Percentiles rank a stretch among this genome's conserved stretches.
Conservation (phyloP, 2,329 filamentous ascomycete species). For the Beauveria bassiana region DNA sequence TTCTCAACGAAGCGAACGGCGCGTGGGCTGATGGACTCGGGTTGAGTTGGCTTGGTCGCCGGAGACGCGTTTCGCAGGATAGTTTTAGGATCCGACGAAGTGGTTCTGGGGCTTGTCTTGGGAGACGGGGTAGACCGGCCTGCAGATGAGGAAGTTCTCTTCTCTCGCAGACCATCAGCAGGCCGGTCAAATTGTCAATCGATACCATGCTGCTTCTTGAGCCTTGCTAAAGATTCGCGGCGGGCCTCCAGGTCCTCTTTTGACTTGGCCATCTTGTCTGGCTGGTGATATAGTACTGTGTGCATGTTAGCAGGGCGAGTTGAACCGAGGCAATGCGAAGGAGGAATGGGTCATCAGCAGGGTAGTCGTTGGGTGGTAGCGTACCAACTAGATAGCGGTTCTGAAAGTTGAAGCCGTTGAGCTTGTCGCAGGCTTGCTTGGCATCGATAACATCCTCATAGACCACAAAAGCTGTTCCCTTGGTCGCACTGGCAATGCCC, state of each 20-base stretch:
- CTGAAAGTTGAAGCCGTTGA: conserved; percentile 99
- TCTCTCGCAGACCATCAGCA: conserved; percentile 42
- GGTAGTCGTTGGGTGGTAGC: conserved; percentile 27
- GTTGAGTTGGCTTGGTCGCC: conserved; percentile 26
- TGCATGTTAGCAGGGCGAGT: conserved; percentile 2
- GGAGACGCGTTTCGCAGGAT: conserved; percentile 36
- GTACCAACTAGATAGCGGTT: conserved; percentile 96
- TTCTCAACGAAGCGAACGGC: conserved; percentile 36
- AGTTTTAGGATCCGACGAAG: conserved; percentile 34
- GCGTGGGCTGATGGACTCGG: conserved; percentile 29
- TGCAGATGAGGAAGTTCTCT: conserved; percentile 43
- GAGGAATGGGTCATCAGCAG: neutral
- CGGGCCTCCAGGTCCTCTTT: conserved; percentile 91
- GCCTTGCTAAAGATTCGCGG: conserved; percentile 94
- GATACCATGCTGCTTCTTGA: conserved; percentile 97
- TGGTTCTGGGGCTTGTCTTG: conserved; percentile 30
- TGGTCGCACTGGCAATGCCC: conserved; percentile 94
- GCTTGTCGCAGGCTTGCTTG: conserved; percentile 97
- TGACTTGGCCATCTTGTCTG: conserved; percentile 65
- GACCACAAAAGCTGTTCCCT: conserved; percentile 97
- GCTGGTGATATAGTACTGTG: conserved; percentile 55
- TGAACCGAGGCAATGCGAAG: neutral
- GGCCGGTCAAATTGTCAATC: conserved; percentile 83
- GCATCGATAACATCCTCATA: conserved; percentile 99
- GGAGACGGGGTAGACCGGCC: conserved; percentile 47